phyloP scores from a whole-genome alignment of 352 stramenopile species.

The Globisporangium rhizosaccharum region DNA sequence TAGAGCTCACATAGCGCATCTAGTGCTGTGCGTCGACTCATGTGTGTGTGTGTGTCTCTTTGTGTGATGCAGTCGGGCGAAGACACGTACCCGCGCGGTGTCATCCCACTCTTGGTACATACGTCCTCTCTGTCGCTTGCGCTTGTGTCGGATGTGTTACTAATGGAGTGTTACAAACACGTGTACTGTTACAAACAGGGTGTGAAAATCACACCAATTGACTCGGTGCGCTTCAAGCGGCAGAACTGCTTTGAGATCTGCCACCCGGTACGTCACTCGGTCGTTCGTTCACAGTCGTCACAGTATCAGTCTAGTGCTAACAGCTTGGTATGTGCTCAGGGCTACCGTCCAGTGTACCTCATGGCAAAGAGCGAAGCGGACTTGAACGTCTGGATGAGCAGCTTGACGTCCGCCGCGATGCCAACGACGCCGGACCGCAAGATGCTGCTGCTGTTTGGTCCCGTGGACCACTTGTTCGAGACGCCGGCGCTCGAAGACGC shows the following conservation, averaged over 20 bases:
- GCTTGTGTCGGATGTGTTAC: background rate
- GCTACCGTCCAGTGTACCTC: constrained; percentile 75
- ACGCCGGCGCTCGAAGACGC: constrained; percentile 74
- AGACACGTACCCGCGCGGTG: constrained; percentile 76
- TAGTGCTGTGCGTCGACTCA: background rate
- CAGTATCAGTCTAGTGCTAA: background rate
- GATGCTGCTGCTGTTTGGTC: constrained; percentile 54
- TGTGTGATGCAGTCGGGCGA: constrained; percentile 52
- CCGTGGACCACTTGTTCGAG: constrained; percentile 69
- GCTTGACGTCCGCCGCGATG: constrained; percentile 76
- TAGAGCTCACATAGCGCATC: background rate
- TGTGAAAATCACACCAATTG: constrained; percentile 75
- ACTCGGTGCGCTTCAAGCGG: constrained; percentile 74
- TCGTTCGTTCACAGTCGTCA: background rate
- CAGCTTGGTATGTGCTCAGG: constrained; percentile 23
- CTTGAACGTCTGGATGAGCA: constrained; percentile 82
- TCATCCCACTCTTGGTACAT: constrained; percentile 62
- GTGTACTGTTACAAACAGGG: constrained; percentile 16
- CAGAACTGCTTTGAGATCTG: constrained; percentile 87
- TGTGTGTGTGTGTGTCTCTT: background rate
- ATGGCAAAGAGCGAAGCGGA: constrained; percentile 85
- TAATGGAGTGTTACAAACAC: background rate
- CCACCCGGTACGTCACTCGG: constrained; percentile 42
- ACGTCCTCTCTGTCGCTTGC: background rate
- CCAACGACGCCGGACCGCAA: constrained; percentile 60